Evolutionary conservation across 345 rosid species (phyloP).

Genomic region (Hibiscus trionum): DNA sequence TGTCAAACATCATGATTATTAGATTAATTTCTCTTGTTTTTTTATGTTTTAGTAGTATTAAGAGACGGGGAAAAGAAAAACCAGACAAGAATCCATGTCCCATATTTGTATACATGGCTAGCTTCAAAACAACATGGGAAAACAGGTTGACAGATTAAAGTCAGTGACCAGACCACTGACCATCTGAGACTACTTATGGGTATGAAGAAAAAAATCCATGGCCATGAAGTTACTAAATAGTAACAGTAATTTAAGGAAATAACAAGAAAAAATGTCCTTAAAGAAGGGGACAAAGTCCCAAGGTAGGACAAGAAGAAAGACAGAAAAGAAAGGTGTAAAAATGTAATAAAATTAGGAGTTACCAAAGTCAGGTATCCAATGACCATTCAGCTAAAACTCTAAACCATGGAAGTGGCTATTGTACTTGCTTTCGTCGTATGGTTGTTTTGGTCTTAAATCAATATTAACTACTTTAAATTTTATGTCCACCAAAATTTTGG

Average conservation of each 20-base stretch:
- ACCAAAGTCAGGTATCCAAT: conserved; percentile 12
- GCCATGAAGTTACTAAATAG: background rate
- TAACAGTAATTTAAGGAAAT: background rate
- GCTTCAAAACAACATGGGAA: conserved; percentile 3
- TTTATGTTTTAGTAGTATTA: background rate
- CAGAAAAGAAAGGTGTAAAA: background rate
- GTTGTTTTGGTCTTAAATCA: no score
- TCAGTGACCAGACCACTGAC: background rate
- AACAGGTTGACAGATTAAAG: conserved; percentile 1
- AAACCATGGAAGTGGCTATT: background rate
- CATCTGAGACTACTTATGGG: background rate
- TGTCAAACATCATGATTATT: conserved; percentile 2
- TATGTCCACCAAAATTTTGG: no score
- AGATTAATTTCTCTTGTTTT: background rate
- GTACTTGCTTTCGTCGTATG: no score
- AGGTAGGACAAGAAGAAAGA: background rate
- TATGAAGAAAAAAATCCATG: background rate
- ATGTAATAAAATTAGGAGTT: background rate
- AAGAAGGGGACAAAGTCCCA: conserved; percentile 12
- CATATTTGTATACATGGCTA: background rate
- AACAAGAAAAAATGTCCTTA: conserved; percentile 5
- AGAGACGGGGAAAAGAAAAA: background rate
- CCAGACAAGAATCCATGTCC: background rate
- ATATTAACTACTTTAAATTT: no score
- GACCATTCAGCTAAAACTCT: background rate